Base-by-base conservation (phyloP, 768 basidiomycete genomes). In the Trametes elegans region DNA sequence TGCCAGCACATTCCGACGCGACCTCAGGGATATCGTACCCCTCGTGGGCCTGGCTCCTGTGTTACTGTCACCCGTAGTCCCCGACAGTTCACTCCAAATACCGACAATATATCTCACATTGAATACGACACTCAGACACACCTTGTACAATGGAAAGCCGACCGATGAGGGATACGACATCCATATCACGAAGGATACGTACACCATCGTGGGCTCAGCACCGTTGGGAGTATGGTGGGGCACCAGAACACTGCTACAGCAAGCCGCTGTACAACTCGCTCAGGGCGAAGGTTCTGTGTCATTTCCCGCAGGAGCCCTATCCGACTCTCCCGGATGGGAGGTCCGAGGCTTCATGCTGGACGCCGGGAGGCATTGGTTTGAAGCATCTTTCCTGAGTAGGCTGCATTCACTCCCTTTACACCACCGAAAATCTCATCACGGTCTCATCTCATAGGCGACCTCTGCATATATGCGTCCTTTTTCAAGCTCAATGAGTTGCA, bases 311-410 rank as follows among this genome's bases (percentile, higher is more conserved):
- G 76, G 76, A 2, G 64, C 58, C 1, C 72, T 73, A 1, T 61
- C 65, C 0, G 76, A 78, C 60, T 60, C 69, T 11, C 76, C 77
- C 0, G 75, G 74, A 2, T 77, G 77, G 75, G 75, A 73, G 44
- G 63, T 75, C 2, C 71, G 74, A 31, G 76, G 76, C 0, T 74
- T 77, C 61, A 75, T 77, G 77, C 66, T 77, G 1, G 77, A 78
- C 53, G 71, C 67, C 6, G 77, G 74, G n/a, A 69, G 76, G 7
- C 77, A 78, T 58, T 77, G 74, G 73, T 77, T 73, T 46, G 62
- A 70, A 5, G 64, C 71, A 0, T 65, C 67, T 9, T 76, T 78
- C 53, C 65, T 77, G 14, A 64, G 68, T 54, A 3, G 1, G 41
- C 19, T 26, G 7, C 28, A 27, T 18, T 18, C 10, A 1, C 8